phyloP scores from a whole-genome alignment of 73 alveolate species.

The Tetrahymena thermophila region DNA sequence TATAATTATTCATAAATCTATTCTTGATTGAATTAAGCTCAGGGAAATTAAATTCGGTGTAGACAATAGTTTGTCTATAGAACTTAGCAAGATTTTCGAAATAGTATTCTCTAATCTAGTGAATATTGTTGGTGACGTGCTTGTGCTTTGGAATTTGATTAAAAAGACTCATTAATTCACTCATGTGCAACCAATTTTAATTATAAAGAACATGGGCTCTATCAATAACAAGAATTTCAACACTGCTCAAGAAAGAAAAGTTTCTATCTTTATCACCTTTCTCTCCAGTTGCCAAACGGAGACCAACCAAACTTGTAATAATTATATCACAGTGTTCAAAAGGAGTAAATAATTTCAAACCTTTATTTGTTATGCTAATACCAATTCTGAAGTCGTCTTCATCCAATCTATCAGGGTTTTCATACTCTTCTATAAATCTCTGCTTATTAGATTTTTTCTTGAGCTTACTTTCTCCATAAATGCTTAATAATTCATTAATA shows the following conservation, averaged over 20 bases:
- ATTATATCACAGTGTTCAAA: slow-evolving; percentile 19
- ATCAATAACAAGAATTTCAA: slow-evolving; percentile 37
- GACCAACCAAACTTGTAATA: neutral
- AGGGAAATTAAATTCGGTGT: slow-evolving; percentile 2
- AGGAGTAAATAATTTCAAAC: slow-evolving; percentile 1
- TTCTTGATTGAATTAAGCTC: slow-evolving; percentile 2
- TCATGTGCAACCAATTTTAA: slow-evolving; percentile 33
- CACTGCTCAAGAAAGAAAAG: slow-evolving; percentile 17
- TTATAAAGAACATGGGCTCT: slow-evolving; percentile 27
- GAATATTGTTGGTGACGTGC: neutral
- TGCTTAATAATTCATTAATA: slow-evolving; percentile 4
- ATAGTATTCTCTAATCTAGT: slow-evolving; percentile 17
- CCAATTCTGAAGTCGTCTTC: slow-evolving; percentile 47
- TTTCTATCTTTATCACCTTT: slow-evolving; percentile 7
- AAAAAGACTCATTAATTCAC: neutral
- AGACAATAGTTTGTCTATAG: slow-evolving; percentile 32
- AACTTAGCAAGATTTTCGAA: slow-evolving; percentile 32
- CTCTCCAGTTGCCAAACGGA: neutral
- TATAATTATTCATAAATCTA: slow-evolving; percentile 8
- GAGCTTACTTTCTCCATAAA: neutral
- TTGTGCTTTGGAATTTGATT: neutral
- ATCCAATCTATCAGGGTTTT: slow-evolving; percentile 31
- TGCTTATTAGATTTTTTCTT: slow-evolving; percentile 1
- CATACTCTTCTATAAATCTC: slow-evolving; percentile 24
- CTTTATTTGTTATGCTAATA: neutral